phyloP scores from a whole-genome alignment of 441 rosid species.

The Capsella rubella region DNA sequence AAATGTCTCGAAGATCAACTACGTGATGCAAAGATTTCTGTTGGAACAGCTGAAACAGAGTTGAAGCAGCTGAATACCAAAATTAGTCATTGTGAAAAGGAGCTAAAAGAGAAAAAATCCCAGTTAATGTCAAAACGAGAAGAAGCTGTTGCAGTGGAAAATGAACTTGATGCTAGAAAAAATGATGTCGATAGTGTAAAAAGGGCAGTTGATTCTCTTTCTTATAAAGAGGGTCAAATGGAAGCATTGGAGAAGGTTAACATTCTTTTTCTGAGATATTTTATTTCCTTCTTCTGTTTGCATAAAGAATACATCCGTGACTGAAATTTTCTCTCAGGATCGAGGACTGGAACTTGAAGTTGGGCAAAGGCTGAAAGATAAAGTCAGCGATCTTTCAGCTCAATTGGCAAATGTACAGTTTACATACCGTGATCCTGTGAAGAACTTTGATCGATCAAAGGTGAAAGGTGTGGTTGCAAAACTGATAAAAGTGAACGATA shows the following conservation, averaged over 20 bases:
- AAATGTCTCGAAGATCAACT: slow-evolving; percentile 98
- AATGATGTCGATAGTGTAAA: slow-evolving; percentile 69
- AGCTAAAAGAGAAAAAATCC: slow-evolving; percentile 76
- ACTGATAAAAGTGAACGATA: slow-evolving; percentile 83
- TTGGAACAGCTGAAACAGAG: slow-evolving; percentile 89
- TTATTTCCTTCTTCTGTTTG: background rate
- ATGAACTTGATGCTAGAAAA: slow-evolving; percentile 68
- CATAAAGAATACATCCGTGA: slow-evolving; percentile 26
- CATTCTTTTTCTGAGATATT: slow-evolving; percentile 19
- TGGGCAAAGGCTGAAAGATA: slow-evolving; percentile 80
- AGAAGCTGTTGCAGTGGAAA: slow-evolving; percentile 82
- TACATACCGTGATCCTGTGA: slow-evolving; percentile 81
- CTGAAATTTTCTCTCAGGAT: slow-evolving; percentile 57
- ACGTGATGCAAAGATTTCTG: slow-evolving; percentile 85
- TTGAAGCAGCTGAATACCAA: slow-evolving; percentile 83
- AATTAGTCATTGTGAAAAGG: slow-evolving; percentile 82
- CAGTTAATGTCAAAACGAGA: slow-evolving; percentile 77
- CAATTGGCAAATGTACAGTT: slow-evolving; percentile 86
- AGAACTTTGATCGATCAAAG: slow-evolving; percentile 82
- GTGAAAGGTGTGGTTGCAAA: slow-evolving; percentile 98
- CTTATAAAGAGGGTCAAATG: slow-evolving; percentile 81
- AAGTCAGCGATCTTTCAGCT: slow-evolving; percentile 65
- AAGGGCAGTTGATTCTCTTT: slow-evolving; percentile 63
- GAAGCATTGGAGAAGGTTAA: slow-evolving; percentile 86
- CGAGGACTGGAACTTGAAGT: slow-evolving; percentile 70